Evolutionary conservation across 805 yeast genomes (phyloP), one percentile per base, ranked within the genome.

Genomic region (Candida krabiensis): DNA sequence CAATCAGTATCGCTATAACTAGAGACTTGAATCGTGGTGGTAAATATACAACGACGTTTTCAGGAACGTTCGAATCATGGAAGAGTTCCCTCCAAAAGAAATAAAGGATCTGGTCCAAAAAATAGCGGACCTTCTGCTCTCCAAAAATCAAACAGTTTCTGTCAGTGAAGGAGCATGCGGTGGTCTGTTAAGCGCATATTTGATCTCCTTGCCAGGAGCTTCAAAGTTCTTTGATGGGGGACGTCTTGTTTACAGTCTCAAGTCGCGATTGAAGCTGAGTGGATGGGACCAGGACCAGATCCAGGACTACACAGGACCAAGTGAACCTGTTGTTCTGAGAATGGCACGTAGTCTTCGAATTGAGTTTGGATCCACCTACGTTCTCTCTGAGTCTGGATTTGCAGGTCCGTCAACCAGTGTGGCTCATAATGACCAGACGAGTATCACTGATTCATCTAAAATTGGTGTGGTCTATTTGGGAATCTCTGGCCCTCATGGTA

Each of bases 81-180:
- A n/a, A n/a, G 59, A 59, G 24, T 85, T 85, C 51, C 91, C 91
- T 12, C 86, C 90, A 3, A 58, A 60, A 6, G 78, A 74, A 13
- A 66, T 83, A 4, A 58, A 65, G 28, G 52, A 42, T 17, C 63
- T 80, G 8, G 88, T 85, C 3, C 54, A 56, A 8, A 63, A 69
- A 53, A 85, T 87, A 29, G 80, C 93, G 0, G 61, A 58, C 24
- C 66, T 80, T 4, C 68, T 87, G 17, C 61, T 75, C 14, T 55
- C 59, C 14, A 67, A 79, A 19, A 61, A 70, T 11, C 80, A 82
- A 56, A 84, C 95, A 1, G 64, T 87, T 16, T 86, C 95, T 0
- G 83, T 85, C 1, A 80, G 90, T 5, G 96, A 87, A 53, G 89
- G 90, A 2, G 95, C 96, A 0, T 87, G 96, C 59, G 96, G 96